Evolutionary conservation across 106 monocot species (phyloP).

Genomic region (Narthecium ossifragum): DNA sequence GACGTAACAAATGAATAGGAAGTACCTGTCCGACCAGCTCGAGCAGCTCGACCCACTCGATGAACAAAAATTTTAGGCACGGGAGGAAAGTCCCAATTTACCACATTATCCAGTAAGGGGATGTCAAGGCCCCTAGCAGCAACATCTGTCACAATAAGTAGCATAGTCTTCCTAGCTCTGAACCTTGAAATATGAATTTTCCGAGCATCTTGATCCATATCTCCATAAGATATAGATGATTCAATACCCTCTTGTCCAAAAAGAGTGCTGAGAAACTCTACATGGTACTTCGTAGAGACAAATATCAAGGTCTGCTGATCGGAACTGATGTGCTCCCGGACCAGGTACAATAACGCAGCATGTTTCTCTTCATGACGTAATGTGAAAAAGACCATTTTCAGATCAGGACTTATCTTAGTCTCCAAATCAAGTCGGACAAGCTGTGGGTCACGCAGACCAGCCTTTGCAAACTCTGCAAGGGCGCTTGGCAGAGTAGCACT

Average conservation of each 20-base stretch:
- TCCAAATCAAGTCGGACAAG: slow-evolving; percentile 82
- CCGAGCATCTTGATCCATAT: slow-evolving; percentile 98
- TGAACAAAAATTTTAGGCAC: slow-evolving; percentile 97
- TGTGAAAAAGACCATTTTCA: slow-evolving; percentile 68
- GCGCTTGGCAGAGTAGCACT: slow-evolving; percentile 92
- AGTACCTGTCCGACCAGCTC: slow-evolving; percentile 84
- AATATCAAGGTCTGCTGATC: slow-evolving; percentile 87
- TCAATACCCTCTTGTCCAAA: slow-evolving; percentile 88
- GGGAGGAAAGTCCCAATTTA: slow-evolving; percentile 94
- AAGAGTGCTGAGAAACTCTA: slow-evolving; percentile 77
- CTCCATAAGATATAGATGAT: slow-evolving; percentile 81
- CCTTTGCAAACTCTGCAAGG: slow-evolving; percentile 94
- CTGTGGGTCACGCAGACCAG: slow-evolving; percentile 84
- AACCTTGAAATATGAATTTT: slow-evolving; percentile 84
- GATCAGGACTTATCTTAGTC: slow-evolving; percentile 86
- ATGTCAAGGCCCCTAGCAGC: slow-evolving; percentile 97
- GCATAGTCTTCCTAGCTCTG: slow-evolving; percentile 86
- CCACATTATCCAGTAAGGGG: slow-evolving; percentile 96
- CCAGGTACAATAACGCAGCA: slow-evolving; percentile 79
- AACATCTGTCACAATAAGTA: slow-evolving; percentile 92
- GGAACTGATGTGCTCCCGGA: slow-evolving; percentile 69
- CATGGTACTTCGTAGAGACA: slow-evolving; percentile 93
- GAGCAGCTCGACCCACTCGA: slow-evolving; percentile 87
- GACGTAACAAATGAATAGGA: slow-evolving; percentile 87
- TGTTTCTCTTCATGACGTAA: slow-evolving; percentile 89